These are phyloP conservation scores for Rhododendron ferrugineum DNA, from an alignment of 148 eudicot genomes.

Conservation along the genomic window DNA sequence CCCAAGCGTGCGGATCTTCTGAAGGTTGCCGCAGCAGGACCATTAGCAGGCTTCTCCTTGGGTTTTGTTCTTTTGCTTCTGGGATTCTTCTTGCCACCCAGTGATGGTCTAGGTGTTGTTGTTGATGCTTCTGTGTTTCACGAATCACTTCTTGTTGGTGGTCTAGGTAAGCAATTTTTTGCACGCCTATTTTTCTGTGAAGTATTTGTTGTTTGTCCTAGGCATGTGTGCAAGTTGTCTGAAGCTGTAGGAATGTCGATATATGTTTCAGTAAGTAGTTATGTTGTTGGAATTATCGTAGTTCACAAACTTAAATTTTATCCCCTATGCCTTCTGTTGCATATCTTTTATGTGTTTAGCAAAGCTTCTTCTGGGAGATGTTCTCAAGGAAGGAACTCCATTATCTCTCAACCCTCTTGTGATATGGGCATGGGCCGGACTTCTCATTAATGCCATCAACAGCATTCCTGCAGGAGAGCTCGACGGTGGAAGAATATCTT, in stretches of 20 bases:
- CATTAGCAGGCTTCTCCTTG: conserved; percentile 75
- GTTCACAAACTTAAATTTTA: background rate
- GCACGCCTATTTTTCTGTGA: background rate
- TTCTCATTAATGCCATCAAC: conserved; percentile 90
- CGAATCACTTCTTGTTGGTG: conserved; percentile 93
- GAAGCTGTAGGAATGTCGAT: background rate
- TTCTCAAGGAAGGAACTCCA: conserved; percentile 82
- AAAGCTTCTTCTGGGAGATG: conserved; percentile 86
- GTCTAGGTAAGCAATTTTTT: conserved; percentile 55
- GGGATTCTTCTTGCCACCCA: conserved; percentile 85
- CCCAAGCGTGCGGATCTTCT: conserved; percentile 87
- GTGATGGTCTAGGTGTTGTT: conserved; percentile 78
- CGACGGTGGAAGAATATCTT: conserved; percentile 93
- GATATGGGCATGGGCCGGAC: conserved; percentile 99
- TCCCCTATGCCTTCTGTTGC: conserved; percentile 5
- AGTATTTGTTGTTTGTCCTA: background rate
- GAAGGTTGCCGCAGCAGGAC: conserved; percentile 93
- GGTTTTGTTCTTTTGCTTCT: conserved; percentile 72
- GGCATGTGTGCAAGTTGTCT: background rate
- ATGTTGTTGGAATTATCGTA: background rate
- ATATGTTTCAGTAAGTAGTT: background rate
- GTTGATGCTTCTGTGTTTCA: conserved; percentile 89
- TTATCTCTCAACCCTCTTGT: conserved; percentile 91
- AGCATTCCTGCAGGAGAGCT: conserved; percentile 99
- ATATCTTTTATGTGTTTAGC: conserved; percentile 37